These are phyloP conservation scores for Graphiopsis chlorocephala DNA, from an alignment of 2,329 filamentous ascomycete species.

Conservation along the genomic window DNA sequence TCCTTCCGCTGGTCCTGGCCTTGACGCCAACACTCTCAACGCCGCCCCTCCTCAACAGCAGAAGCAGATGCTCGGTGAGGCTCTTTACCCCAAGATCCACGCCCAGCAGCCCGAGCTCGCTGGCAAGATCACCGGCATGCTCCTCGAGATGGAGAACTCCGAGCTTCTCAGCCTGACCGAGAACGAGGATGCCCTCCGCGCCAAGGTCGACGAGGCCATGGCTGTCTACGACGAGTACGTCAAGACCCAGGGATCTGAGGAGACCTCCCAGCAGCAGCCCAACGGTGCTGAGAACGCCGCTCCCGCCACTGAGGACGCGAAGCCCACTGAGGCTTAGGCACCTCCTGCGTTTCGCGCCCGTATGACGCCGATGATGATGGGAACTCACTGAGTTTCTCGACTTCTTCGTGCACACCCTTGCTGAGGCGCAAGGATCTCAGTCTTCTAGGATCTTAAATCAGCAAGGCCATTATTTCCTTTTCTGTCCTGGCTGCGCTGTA, in stretches of 20 bases:
- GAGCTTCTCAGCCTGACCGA: constrained; percentile 94
- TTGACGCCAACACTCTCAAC: constrained; percentile 53
- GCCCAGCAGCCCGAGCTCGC: constrained; percentile 91
- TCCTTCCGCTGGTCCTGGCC: constrained; percentile 21
- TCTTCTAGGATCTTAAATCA: constrained; percentile 1
- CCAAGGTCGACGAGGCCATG: constrained; percentile 97
- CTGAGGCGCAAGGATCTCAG: background rate
- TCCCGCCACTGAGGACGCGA: constrained; percentile 33
- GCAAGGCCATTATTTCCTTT: constrained; percentile 13
- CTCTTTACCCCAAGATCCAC: constrained; percentile 98
- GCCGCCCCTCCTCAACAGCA: constrained; percentile 68
- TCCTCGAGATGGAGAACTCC: constrained; percentile 96
- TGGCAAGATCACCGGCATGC: constrained; percentile 99
- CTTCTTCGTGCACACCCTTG: background rate
- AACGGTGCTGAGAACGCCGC: constrained; percentile 36
- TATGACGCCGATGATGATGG: constrained; percentile 6
- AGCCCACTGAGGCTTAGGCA: constrained; percentile 32
- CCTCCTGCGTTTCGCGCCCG: constrained; percentile 15
- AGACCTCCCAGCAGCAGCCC: constrained; percentile 23
- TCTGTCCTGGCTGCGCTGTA: background rate
- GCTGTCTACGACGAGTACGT: constrained; percentile 98
- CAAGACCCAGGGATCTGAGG: constrained; percentile 68
- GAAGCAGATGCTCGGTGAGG: constrained; percentile 98
- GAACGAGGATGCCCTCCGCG: constrained; percentile 81
- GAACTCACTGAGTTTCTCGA: background rate